A percentile compares a stretch with the other conserved stretches of the same genome.
phyloP scores from a whole-genome alignment of 495 filamentous ascomycete species.

The Trichoderma orchidacearum region DNA sequence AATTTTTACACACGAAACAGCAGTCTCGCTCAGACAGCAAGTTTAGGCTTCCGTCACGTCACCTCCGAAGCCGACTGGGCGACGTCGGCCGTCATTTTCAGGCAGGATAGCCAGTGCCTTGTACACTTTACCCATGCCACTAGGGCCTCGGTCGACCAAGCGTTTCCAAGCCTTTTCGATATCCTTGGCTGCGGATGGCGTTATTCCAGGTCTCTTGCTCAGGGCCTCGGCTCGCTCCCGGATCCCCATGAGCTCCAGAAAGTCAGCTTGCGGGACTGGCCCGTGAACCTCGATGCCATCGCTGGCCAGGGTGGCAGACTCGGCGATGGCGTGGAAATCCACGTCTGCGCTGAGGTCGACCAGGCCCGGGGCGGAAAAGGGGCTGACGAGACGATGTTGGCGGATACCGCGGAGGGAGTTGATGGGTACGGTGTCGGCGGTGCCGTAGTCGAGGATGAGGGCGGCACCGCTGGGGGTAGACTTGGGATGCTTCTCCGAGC shows the following conservation, averaged over 20 bases:
- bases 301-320: conserved; percentile 59
- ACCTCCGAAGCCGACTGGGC: conserved; percentile 89
- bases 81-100: conserved; percentile 53
- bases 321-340: conserved; percentile 74
- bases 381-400: conserved; percentile 54
- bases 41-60: conserved; percentile 28
- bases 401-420: conserved; percentile 84
- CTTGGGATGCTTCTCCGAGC: conserved; percentile 42
- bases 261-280: conserved; percentile 74
- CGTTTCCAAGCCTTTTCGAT: conserved; percentile 66
- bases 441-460: conserved; percentile 89
- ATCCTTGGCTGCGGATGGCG: conserved; percentile 37
- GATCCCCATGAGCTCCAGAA: conserved; percentile 69
- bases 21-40: too few species aligned
- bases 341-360: conserved; percentile 86
- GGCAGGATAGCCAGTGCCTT: conserved; percentile 87
- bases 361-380: conserved; percentile 62
- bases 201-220: conserved; percentile 27
- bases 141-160: conserved; percentile 60
- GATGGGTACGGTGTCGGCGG: conserved; percentile 58
- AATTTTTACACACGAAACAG: too few species aligned
- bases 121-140: conserved; percentile 87
- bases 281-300: conserved; percentile 83
- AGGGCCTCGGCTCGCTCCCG: conserved; percentile 61
- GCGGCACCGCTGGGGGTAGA: conserved; percentile 62